Evolutionary conservation across 768 basidiomycete genomes (phyloP).

Genomic region (Rhodotorula kratochvilovae): DNA sequence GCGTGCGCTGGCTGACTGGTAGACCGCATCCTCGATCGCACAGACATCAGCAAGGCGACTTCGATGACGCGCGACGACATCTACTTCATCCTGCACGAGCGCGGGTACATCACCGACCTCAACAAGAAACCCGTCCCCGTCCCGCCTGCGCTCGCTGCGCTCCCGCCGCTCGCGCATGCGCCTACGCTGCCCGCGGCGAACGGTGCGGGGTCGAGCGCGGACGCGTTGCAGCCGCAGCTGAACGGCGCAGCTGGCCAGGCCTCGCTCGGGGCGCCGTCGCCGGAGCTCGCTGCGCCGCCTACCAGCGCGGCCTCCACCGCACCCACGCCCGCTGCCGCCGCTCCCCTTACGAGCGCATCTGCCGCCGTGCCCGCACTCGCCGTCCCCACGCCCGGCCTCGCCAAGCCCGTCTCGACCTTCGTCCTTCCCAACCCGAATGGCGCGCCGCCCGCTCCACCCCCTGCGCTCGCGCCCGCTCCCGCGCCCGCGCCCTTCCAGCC

Average conservation of each 20-base stretch:
- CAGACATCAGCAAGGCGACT: slow-evolving; percentile 75
- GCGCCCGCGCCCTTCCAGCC: no score
- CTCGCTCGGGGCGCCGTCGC: neutral
- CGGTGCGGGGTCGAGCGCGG: neutral
- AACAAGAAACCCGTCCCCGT: slow-evolving; percentile 8
- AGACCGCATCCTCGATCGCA: neutral
- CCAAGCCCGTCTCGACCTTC: neutral
- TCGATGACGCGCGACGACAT: slow-evolving; percentile 90
- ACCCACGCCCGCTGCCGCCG: no score
- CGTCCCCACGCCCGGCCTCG: no score
- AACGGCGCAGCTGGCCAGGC: no score
- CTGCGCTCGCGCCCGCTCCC: neutral
- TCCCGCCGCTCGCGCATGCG: neutral
- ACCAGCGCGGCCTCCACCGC: neutral
- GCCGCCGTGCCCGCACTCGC: no score
- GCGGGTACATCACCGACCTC: slow-evolving; percentile 62
- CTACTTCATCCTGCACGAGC: slow-evolving; percentile 64
- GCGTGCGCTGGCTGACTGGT: neutral
- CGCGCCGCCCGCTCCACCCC: no score
- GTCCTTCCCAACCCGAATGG: neutral
- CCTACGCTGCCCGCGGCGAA: neutral
- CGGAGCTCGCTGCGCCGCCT: neutral
- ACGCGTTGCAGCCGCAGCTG: neutral
- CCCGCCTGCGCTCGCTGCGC: neutral
- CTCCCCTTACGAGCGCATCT: no score